Base-by-base conservation (phyloP, 108 stramenopile species). In the Mayamaea pseudoterrestris region DNA sequence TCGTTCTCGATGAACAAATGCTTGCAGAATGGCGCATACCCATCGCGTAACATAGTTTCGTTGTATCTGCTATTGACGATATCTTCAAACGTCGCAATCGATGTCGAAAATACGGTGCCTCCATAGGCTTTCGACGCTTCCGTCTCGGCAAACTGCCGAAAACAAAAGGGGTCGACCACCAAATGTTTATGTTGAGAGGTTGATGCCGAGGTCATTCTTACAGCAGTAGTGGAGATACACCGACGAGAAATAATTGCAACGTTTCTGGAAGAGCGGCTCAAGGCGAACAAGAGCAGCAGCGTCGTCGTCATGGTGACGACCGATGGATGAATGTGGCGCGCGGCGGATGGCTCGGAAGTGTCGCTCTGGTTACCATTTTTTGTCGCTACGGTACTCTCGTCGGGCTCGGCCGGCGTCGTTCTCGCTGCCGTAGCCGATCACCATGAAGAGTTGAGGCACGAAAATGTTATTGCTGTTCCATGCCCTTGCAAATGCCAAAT, bases 21-120 rank as follows among this genome's bases (percentile, higher is more conserved):
- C 71, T 99, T 99, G 71, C 98, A 99, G 57, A 99, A 99, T 28
- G 96, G 90, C 5, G 98, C 98, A 57, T 99, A 99, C 22, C 96
- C 96, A 13, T 86, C 85, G 41, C 69, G 44, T 1, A 97, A 73
- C 8, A 56, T 21, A 43, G 61, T 42, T 27, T 69, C 52, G 9
- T 72, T 50, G 52, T 69, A 90, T 20, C 78, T 67, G 5, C 46
- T 58, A 50, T 90, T 90, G 44, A 70, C 83, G 42, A 86, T 76
- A 23, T 60, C 60, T 63, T 78, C 77, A 53, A 90, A 85, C 50
- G 80, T 45, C 18, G 54, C 56, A n/a, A 83, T 71, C 24, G 79
- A 65, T 2, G 63, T 51, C 35, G 50, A 16, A 46, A 90, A 78
- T 2, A 84, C 76, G 5, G 78, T 78, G 0, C 88, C 83, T 12